phyloP scores from a whole-genome alignment of 2,329 filamentous ascomycete species.

The Ophiostoma triangulosporum region DNA sequence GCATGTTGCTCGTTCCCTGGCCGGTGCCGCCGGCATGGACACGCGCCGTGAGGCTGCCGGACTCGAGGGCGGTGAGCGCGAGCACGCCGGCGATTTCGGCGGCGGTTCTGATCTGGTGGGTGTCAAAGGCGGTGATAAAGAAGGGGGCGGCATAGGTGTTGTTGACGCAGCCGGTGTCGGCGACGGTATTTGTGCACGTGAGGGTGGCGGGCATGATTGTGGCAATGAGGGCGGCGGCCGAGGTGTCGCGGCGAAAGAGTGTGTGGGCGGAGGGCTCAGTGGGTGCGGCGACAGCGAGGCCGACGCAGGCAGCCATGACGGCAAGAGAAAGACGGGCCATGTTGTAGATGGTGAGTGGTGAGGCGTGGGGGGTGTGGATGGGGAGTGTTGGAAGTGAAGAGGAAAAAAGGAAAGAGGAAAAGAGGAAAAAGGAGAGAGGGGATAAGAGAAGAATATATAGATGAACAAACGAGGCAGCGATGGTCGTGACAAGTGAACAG shows the following conservation, averaged over 20 bases:
- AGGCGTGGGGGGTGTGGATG: not conserved
- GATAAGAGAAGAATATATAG: not conserved
- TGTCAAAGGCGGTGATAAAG: conserved; percentile 41
- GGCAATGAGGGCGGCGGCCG: conserved; percentile 28
- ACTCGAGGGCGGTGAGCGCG: conserved; percentile 59
- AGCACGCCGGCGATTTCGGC: conserved; percentile 57
- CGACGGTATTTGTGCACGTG: conserved; percentile 33
- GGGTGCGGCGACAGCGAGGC: not conserved
- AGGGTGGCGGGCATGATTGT: conserved; percentile 43
- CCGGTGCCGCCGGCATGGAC: conserved; percentile 43
- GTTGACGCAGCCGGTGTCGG: conserved; percentile 43
- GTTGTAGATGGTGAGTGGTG: not conserved
- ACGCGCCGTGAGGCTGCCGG: conserved; percentile 55
- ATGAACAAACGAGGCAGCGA: not conserved
- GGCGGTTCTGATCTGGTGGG: conserved; percentile 39
- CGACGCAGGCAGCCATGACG: not conserved
- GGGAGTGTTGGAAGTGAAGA: not conserved
- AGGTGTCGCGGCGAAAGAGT: conserved; percentile 1
- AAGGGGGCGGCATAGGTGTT: conserved; percentile 45
- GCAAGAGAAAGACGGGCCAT: not conserved
- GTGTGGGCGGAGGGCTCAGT: not conserved
- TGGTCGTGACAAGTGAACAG: not conserved
- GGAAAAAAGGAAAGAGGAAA: not conserved
- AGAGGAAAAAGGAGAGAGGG: not conserved
- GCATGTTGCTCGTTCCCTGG: conserved; percentile 55